Evolutionary conservation across 169 alveolate species (phyloP).

Genomic region (Cryptosporidium canis): DNA sequence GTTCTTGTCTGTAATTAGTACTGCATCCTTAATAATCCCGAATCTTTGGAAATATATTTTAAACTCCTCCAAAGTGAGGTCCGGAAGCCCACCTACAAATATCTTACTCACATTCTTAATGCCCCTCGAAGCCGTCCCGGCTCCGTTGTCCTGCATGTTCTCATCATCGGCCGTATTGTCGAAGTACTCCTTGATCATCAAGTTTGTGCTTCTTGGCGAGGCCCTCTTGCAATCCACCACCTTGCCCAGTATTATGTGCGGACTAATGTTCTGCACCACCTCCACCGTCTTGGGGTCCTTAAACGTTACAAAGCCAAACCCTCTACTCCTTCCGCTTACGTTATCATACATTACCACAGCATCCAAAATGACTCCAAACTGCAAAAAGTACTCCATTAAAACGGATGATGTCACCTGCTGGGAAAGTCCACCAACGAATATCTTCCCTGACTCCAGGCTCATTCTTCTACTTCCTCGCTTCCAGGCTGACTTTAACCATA

Average conservation of each 20-base stretch:
- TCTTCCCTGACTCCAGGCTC: slow-evolving; percentile 71
- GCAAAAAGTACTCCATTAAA: slow-evolving; percentile 73
- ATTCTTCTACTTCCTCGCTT: neutral
- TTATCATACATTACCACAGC: slow-evolving; percentile 80
- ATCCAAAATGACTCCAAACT: slow-evolving; percentile 77
- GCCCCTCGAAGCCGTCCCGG: neutral
- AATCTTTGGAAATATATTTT: slow-evolving; percentile 83
- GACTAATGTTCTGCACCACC: slow-evolving; percentile 21
- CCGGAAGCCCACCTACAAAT: slow-evolving; percentile 93
- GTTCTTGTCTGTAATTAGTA: slow-evolving; percentile 84
- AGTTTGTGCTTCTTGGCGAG: slow-evolving; percentile 64
- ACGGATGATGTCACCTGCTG: slow-evolving; percentile 75
- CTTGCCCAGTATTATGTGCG: slow-evolving; percentile 74
- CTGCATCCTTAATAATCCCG: slow-evolving; percentile 88
- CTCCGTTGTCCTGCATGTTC: neutral
- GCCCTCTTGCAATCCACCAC: slow-evolving; percentile 79
- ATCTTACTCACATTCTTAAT: slow-evolving; percentile 76
- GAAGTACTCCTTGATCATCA: neutral
- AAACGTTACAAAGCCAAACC: slow-evolving; percentile 82
- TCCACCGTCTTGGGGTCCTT: slow-evolving; percentile 70
- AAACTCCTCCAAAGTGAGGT: slow-evolving; percentile 81
- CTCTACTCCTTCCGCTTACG: slow-evolving; percentile 80
- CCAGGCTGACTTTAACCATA: neutral
- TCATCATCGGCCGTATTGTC: neutral
- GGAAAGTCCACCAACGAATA: slow-evolving; percentile 79